These are phyloP conservation scores for Stachybotrys chlorohalonatus DNA, from an alignment of 2,329 filamentous ascomycete genomes.

Conservation along the genomic window DNA sequence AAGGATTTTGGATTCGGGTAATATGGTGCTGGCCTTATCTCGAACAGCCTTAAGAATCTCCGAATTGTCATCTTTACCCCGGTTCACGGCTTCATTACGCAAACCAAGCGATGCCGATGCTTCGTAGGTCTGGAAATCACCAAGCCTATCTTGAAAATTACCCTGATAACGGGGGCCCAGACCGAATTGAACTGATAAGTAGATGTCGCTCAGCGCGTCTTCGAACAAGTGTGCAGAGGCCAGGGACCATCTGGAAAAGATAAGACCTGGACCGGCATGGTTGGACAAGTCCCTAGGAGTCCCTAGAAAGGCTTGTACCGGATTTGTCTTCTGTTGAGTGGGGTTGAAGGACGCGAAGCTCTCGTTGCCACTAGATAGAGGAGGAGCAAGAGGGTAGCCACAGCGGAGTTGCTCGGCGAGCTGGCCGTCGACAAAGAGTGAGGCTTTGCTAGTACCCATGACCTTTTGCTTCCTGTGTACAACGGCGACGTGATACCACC, in stretches of 20 bases:
- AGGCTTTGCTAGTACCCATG: constrained; percentile 69
- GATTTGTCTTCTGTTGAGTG: constrained; percentile 45
- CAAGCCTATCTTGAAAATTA: constrained; percentile 93
- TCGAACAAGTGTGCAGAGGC: constrained; percentile 85
- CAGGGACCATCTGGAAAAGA: constrained; percentile 77
- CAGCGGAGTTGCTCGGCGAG: constrained; percentile 89
- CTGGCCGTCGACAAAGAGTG: constrained; percentile 85
- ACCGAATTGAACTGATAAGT: constrained; percentile 82
- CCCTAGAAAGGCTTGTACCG: constrained; percentile 86
- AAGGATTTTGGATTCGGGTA: constrained; percentile 73
- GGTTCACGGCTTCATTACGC: constrained; percentile 82
- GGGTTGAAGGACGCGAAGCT: constrained; percentile 63
- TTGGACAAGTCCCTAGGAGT: constrained; percentile 83
- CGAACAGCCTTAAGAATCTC: constrained; percentile 87
- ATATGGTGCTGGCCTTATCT: constrained; percentile 69
- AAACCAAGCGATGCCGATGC: constrained; percentile 86
- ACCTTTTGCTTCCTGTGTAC: constrained; percentile 75
- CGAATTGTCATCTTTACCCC: constrained; percentile 81
- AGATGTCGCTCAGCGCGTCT: constrained; percentile 80
- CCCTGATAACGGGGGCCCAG: constrained; percentile 87
- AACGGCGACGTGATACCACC: constrained; percentile 90
- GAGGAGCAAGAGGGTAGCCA: constrained; percentile 72
- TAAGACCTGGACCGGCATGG: constrained; percentile 61
- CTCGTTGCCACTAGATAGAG: constrained; percentile 52
- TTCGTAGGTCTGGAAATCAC: constrained; percentile 92